Evolutionary conservation across 169 alveolate genomes (phyloP).

Genomic region (Fabrea salina): DNA sequence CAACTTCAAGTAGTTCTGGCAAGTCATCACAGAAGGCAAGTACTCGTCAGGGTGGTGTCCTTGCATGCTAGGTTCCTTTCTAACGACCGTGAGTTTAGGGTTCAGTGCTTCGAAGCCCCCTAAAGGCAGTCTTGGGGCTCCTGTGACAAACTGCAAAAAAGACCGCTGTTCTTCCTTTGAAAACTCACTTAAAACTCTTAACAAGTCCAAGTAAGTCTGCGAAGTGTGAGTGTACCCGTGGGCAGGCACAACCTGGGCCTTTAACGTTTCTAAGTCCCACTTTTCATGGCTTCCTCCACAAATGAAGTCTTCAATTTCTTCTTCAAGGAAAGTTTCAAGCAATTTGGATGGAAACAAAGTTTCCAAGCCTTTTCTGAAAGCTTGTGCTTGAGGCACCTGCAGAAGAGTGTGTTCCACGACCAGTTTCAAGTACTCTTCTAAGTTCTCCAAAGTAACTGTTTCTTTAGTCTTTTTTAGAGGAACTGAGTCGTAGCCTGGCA

Average conservation of each 20-base stretch:
- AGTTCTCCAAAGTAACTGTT: constrained; percentile 46
- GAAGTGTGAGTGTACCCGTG: constrained; percentile 82
- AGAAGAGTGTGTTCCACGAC: constrained; percentile 45
- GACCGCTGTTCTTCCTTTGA: constrained; percentile 61
- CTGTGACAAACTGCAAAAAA: constrained; percentile 90
- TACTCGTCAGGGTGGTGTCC: constrained; percentile 60
- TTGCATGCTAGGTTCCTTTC: constrained; percentile 33
- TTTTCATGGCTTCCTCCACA: constrained; percentile 52
- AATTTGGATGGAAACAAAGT: constrained; percentile 36
- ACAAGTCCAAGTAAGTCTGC: constrained; percentile 44
- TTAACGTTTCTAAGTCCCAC: constrained; percentile 56
- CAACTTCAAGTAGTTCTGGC: constrained; percentile 92
- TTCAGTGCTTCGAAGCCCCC: constrained; percentile 91
- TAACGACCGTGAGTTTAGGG: constrained; percentile 76
- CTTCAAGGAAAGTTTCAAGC: constrained; percentile 45
- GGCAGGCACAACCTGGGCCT: constrained; percentile 81
- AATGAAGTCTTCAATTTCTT: constrained; percentile 64
- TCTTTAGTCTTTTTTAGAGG: constrained; percentile 55
- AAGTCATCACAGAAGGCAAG: constrained; percentile 94
- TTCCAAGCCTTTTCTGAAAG: constrained; percentile 66
- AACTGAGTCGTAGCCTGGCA: constrained; percentile 68
- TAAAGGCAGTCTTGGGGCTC: constrained; percentile 91
- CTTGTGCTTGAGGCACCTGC: constrained; percentile 32
- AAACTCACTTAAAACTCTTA: constrained; percentile 71
- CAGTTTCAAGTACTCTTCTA: constrained; percentile 63